A percentile compares a stretch with the other conserved stretches of the same genome.
Conservation (phyloP, 768 basidiomycete genomes). For the Pholiota microspora region DNA sequence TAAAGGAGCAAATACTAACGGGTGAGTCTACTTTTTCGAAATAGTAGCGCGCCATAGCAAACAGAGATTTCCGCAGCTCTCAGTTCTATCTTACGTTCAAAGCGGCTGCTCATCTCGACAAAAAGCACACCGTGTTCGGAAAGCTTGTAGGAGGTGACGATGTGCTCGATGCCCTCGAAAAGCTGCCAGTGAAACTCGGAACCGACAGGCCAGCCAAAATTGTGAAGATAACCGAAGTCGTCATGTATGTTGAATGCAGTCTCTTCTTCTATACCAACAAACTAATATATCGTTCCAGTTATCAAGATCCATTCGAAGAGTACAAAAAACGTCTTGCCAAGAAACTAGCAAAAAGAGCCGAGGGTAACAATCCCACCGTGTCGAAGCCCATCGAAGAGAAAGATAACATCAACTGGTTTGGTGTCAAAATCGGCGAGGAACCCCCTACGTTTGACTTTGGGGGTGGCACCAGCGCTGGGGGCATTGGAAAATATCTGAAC, state of each 20-base stretch:
- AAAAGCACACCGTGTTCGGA: slow-evolving; percentile 95
- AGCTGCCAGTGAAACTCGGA: slow-evolving; percentile 75
- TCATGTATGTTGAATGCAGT: slow-evolving; percentile 59
- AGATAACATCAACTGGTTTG: slow-evolving; percentile 87
- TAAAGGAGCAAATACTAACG: slow-evolving; percentile 87
- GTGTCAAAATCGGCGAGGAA: slow-evolving; percentile 71
- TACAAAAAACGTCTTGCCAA: slow-evolving; percentile 84
- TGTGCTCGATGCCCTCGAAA: slow-evolving; percentile 81
- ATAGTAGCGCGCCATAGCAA: too few relatives aligned
- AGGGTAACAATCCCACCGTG: slow-evolving; percentile 32
- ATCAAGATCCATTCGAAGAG: slow-evolving; percentile 93
- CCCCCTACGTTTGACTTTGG: slow-evolving; percentile 26
- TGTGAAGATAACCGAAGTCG: slow-evolving; percentile 80
- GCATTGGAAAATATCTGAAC: slow-evolving; percentile 81
- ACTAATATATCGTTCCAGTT: slow-evolving; percentile 37
- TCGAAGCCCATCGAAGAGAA: slow-evolving; percentile 49
- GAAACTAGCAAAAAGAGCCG: slow-evolving; percentile 62
- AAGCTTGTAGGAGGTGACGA: slow-evolving; percentile 96
- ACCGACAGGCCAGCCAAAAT: slow-evolving; percentile 86
- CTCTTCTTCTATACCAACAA: too few relatives aligned
- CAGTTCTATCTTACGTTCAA: slow-evolving; percentile 95
- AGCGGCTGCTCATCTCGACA: slow-evolving; percentile 80
- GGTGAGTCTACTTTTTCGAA: too few relatives aligned
- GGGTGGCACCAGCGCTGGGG: slow-evolving; percentile 34
- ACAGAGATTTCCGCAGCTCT: slow-evolving; percentile 63